These are phyloP conservation scores for Heritiera fomes DNA, from an alignment of 345 rosid genomes.

Conservation along the genomic window DNA sequence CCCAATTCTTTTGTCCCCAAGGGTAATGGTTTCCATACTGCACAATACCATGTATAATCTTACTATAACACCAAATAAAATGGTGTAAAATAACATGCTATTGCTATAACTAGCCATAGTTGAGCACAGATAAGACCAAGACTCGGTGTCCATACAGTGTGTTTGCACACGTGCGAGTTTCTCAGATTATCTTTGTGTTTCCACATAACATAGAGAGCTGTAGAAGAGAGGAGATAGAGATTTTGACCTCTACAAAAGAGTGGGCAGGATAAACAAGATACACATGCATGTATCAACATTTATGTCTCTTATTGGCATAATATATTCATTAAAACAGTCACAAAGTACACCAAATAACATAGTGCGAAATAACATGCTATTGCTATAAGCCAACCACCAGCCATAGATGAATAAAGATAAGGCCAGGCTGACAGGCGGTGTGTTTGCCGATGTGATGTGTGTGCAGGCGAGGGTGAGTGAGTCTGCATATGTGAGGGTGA, in stretches of 20 bases:
- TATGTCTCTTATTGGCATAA: background rate
- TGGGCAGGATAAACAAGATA: background rate
- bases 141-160: background rate
- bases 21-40: conserved; percentile 99
- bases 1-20: conserved; percentile 99
- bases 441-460: background rate
- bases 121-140: background rate
- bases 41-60: conserved; percentile 28
- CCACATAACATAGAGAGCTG: conserved; percentile 1
- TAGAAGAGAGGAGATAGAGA: background rate
- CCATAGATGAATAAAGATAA: conserved; percentile 8
- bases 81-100: background rate
- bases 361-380: background rate
- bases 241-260: background rate
- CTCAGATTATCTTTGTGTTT: background rate
- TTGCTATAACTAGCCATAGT: background rate
- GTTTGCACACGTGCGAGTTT: background rate
- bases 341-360: conserved; percentile 13
- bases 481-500: background rate
- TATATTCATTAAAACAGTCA: conserved; percentile 12
- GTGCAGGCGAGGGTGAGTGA: too few species aligned
- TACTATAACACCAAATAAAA: conserved; percentile 23
- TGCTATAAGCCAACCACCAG: background rate
- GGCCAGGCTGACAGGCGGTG: background rate
- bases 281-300: background rate